Conservation (phyloP, 495 filamentous ascomycete species). For the Penicillium taxi region DNA sequence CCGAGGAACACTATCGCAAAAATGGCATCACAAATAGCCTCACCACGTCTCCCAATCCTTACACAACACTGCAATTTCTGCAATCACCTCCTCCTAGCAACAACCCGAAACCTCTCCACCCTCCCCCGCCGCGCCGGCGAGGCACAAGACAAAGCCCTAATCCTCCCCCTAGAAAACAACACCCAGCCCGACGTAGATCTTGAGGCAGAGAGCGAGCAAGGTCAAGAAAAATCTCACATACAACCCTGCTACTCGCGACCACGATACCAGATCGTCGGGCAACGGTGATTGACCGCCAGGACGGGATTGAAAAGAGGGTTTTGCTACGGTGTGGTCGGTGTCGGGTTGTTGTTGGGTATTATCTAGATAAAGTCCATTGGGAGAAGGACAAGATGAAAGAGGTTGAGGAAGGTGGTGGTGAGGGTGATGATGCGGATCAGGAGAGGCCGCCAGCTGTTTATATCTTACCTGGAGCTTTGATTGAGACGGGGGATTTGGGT, state of each 20-base stretch:
- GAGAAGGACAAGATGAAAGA: background rate
- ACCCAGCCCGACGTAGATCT: constrained; percentile 1
- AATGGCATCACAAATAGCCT: constrained; percentile 5
- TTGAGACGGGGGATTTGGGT: constrained; percentile 41
- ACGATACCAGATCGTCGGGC: constrained; percentile 39
- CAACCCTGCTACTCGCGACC: constrained; percentile 44
- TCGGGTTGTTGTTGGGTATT: constrained; percentile 56
- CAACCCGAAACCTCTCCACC: constrained; percentile 44
- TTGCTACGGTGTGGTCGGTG: constrained; percentile 57
- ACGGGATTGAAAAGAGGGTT: constrained; percentile 67
- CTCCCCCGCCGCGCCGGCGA: constrained; percentile 46
- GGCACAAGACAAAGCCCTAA: constrained; percentile 21
- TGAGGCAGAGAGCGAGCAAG: constrained; percentile 2
- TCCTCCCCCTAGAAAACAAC: constrained; percentile 18
- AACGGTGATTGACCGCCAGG: constrained; percentile 51
- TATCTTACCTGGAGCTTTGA: constrained; percentile 49
- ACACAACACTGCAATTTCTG: constrained; percentile 71
- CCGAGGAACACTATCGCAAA: too few relatives aligned
- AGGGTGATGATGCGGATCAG: constrained; percentile 13
- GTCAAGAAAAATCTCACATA: constrained; percentile 17
- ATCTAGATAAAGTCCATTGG: constrained; percentile 35
- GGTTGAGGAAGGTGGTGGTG: background rate
- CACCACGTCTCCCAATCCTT: constrained; percentile 32
- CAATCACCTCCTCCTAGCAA: constrained; percentile 61
- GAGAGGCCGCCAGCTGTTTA: constrained; percentile 44